A percentile compares a stretch with the other conserved stretches of the same genome.
These are phyloP conservation scores for Entomortierella parvispora DNA, from an alignment of 192 early-diverging fungal genomes.

Conservation along the genomic window DNA sequence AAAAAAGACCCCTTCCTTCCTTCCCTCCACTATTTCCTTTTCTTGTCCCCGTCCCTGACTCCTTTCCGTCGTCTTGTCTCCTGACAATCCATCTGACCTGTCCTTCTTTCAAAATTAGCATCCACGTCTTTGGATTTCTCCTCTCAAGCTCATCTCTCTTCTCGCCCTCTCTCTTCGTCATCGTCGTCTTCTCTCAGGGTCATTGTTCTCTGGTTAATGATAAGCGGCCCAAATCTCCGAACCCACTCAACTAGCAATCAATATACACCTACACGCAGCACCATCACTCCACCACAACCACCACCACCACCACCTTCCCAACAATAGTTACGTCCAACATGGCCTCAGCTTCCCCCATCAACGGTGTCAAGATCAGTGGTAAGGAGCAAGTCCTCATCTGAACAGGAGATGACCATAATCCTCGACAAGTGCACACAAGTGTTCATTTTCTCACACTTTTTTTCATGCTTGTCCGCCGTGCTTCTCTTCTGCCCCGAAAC, in stretches of 20 bases:
- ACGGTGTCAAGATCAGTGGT: constrained; percentile 53
- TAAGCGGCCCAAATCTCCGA: constrained; percentile 1
- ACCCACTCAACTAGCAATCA: neutral
- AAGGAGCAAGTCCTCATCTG: constrained; percentile 4
- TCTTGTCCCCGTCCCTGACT: constrained; percentile 3
- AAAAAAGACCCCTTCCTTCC: neutral
- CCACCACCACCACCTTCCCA: neutral
- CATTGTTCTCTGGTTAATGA: neutral
- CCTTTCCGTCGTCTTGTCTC: neutral
- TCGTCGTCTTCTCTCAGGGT: neutral
- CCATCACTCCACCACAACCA: neutral
- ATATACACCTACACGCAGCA: neutral
- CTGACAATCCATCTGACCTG: too few relatives aligned
- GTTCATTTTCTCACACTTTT: neutral
- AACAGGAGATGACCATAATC: neutral
- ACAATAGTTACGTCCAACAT: constrained; percentile 3
- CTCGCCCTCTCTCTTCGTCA: neutral
- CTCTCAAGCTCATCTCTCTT: neutral
- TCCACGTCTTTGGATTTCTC: neutral
- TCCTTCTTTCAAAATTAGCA: neutral
- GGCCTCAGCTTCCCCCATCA: constrained; percentile 47
- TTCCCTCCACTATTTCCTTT: neutral
- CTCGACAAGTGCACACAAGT: neutral
- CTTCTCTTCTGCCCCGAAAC: neutral
- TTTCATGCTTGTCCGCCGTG: neutral